These are phyloP conservation scores for Amanita rubescens DNA, from an alignment of 768 basidiomycete species.

Conservation along the genomic window DNA sequence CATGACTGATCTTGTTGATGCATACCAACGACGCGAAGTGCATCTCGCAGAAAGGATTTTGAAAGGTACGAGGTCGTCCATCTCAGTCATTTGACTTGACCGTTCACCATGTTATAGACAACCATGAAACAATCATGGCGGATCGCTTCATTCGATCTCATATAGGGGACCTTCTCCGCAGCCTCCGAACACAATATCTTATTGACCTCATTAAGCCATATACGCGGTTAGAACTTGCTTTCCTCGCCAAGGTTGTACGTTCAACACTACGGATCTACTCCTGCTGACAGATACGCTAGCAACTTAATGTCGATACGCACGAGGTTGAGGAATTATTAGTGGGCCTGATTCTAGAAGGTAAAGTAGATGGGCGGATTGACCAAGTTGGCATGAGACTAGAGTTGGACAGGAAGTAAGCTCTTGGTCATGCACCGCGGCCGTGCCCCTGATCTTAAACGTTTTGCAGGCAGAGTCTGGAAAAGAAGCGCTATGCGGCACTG, in stretches of 20 bases:
- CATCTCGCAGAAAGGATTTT: constrained; percentile 97
- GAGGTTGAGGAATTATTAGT: constrained; percentile 95
- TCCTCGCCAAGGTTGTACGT: constrained; percentile 74
- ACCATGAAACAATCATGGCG: constrained; percentile 92
- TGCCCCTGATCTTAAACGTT: background rate
- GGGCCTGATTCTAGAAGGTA: constrained; percentile 92
- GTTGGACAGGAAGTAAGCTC: constrained; percentile 71
- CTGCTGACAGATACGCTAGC: constrained; percentile 38
- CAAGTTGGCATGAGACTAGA: constrained; percentile 93
- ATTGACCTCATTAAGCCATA: constrained; percentile 99
- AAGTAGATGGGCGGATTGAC: constrained; percentile 93
- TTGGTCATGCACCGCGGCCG: background rate
- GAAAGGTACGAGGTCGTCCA: constrained; percentile 47
- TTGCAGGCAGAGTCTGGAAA: constrained; percentile 79
- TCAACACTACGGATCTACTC: background rate
- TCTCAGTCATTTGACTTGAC: background rate
- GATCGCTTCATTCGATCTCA: constrained; percentile 92
- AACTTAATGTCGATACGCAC: constrained; percentile 87
- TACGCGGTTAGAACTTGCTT: constrained; percentile 86
- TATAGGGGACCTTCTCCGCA: constrained; percentile 92
- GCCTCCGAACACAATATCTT: constrained; percentile 91
- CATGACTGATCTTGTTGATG: constrained; percentile 95
- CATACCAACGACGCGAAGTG: constrained; percentile 94
- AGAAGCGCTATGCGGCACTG: constrained; percentile 76
- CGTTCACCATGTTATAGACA: constrained; percentile 45